phyloP scores from a whole-genome alignment of 371 early-diverging fungal species.

The Mortierella sp. region DNA sequence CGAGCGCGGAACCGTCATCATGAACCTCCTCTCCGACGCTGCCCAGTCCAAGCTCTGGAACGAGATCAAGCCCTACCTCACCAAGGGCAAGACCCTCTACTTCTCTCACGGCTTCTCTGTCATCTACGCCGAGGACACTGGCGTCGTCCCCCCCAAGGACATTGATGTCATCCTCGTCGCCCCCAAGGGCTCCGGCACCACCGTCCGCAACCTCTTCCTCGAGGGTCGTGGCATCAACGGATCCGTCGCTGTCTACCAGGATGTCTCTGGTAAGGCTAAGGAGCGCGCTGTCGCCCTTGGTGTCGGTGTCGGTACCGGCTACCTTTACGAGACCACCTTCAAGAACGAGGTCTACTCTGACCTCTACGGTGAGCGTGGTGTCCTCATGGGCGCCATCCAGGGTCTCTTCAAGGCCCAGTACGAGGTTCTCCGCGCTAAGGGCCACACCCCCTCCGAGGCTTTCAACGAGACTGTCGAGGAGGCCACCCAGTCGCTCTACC shows the following conservation, averaged over 20 bases:
- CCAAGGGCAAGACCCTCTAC: constrained; percentile 98
- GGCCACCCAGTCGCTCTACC: constrained; percentile 97
- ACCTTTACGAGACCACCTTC: constrained; percentile 97
- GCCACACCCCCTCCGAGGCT: constrained; percentile 97
- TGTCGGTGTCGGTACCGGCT: constrained; percentile 96
- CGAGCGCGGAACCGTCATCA: constrained; percentile 91
- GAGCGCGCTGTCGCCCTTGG: constrained; percentile 95
- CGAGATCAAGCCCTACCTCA: constrained; percentile 88
- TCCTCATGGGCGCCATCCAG: constrained; percentile 98
- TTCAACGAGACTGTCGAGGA: constrained; percentile 99
- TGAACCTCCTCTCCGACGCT: constrained; percentile 97
- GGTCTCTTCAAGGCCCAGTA: constrained; percentile 98
- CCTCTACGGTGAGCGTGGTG: constrained; percentile 97
- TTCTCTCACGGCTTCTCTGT: constrained; percentile 98
- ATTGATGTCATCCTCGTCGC: constrained; percentile 97
- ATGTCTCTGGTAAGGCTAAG: constrained; percentile 92
- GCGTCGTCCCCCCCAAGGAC: constrained; percentile 91
- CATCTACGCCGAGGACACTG: constrained; percentile 93
- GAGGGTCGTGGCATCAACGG: constrained; percentile 98
- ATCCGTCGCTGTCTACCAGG: constrained; percentile 96
- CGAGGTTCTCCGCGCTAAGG: constrained; percentile 95
- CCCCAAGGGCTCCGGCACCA: constrained; percentile 97
- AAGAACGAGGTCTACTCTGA: constrained; percentile 98
- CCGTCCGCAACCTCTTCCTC: constrained; percentile 96
- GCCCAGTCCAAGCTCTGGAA: constrained; percentile 96